Evolutionary conservation across 495 filamentous ascomycete genomes (phyloP).

Genomic region (Elaphomyces granulatus): DNA sequence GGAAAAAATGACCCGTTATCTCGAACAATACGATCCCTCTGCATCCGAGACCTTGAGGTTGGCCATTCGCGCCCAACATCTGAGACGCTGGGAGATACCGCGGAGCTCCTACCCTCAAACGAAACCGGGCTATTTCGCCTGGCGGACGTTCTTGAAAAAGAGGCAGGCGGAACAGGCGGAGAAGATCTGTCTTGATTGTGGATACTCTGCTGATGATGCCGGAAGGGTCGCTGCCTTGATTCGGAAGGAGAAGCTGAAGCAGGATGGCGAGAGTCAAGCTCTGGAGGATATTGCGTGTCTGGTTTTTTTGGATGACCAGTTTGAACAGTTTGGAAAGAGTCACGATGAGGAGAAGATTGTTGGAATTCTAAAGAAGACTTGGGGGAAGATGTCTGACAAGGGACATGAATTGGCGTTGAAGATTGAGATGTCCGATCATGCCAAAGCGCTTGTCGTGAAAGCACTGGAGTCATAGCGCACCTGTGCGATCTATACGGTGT

Average conservation of each 20-base stretch:
- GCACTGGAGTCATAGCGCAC: constrained; percentile 37
- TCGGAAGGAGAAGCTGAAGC: constrained; percentile 48
- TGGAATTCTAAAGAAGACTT: constrained; percentile 63
- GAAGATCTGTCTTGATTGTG: constrained; percentile 37
- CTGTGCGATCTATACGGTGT: too few relatives aligned
- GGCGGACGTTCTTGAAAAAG: constrained; percentile 57
- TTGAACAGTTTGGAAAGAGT: constrained; percentile 56
- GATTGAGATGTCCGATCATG: constrained; percentile 47
- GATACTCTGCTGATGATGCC: constrained; percentile 34
- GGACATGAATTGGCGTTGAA: constrained; percentile 54
- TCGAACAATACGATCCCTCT: constrained; percentile 35
- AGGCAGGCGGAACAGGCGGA: constrained; percentile 49
- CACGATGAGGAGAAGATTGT: constrained; percentile 62
- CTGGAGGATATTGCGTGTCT: constrained; percentile 77
- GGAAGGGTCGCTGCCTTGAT: constrained; percentile 44
- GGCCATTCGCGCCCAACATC: constrained; percentile 70
- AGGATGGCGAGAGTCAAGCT: constrained; percentile 51
- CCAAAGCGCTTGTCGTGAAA: constrained; percentile 43
- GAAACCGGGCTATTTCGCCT: constrained; percentile 56
- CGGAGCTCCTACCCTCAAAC: constrained; percentile 53
- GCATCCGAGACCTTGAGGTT: constrained; percentile 51
- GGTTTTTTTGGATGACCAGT: constrained; percentile 74
- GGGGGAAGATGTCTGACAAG: constrained; percentile 61
- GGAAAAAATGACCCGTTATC: constrained; percentile 58
- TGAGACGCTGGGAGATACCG: constrained; percentile 67